Base-by-base conservation (phyloP, 352 stramenopile species). In the Phytophthora syringae region DNA sequence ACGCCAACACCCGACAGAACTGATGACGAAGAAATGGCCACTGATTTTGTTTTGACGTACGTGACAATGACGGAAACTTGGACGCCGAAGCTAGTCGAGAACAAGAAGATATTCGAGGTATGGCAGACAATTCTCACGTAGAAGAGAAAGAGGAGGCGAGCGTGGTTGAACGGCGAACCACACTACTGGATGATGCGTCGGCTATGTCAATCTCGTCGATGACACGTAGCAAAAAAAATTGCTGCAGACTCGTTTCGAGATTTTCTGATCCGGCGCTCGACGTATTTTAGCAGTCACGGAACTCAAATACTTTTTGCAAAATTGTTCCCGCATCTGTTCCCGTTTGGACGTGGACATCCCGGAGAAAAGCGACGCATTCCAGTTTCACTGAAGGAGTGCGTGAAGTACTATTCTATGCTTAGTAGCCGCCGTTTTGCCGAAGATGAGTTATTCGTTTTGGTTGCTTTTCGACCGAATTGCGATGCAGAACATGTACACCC, bases 401-500 rank as follows among this genome's bases (percentile, higher is more conserved):
- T 65, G 11, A 51, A 56, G 7, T 22, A 53, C 36, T 65, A 59
- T 24, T n/a, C n/a, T 16, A 28, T 42, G 20, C 18, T 59, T 39
- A 51, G 30, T 18, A 43, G 25, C 16, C 37, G 57, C 2, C 36
- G 49, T 3, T 65, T 65, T 53, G 37, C 48, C 7, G 25, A 59
- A 18, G 27, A 53, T 43, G 57, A 65, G 27, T 21, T 48, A 2
- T 59, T 59, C 34, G 36, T 43, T n/a, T 32, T 36, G 13, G 30
- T 10, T 36, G 30, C 30, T 15, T 36, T 36, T 32, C n/a, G 30
- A 12, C 30, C 30, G 30, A 13, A 45, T 59, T 36, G 34, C 37
- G 3, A 47, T 58, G 20, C 37, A 58, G 15, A 55, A 55, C 13
- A 65, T 65, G 55, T 55, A 48, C 21, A 51, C 42, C 1, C 32